Evolutionary conservation across 1,139 yeast genomes (phyloP).

Genomic region (Blastobotrys petasosporus): DNA sequence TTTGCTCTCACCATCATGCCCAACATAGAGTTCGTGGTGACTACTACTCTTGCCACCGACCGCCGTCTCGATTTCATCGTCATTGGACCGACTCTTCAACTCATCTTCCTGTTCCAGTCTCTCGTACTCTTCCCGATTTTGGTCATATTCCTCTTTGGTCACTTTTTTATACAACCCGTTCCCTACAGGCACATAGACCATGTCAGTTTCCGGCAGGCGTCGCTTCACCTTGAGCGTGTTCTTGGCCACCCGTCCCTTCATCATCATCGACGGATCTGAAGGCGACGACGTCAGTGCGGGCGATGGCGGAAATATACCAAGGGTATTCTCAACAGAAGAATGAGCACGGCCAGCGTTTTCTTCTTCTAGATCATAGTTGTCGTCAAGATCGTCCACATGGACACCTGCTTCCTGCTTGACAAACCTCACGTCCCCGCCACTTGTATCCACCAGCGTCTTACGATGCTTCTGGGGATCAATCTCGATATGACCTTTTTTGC

Average conservation of each 20-base stretch:
- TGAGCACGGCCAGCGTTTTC: too few species aligned
- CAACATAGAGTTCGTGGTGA: too few species aligned
- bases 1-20: background rate
- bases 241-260: background rate
- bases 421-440: slow-evolving; percentile 23
- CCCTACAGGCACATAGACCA: slow-evolving; percentile 33
- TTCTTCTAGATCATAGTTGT: background rate
- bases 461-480: slow-evolving; percentile 22
- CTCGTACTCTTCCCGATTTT: slow-evolving; percentile 10
- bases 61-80: background rate
- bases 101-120: background rate
- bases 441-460: slow-evolving; percentile 25
- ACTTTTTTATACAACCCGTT: slow-evolving; percentile 30
- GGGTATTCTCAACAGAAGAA: too few species aligned
- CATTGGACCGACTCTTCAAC: background rate
- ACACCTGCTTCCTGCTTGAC: too few species aligned
- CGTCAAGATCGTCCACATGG: background rate
- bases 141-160: slow-evolving; percentile 10
- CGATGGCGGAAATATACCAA: too few species aligned
- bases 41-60: too few species aligned
- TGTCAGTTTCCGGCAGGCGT: slow-evolving; percentile 18
- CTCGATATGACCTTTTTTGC: slow-evolving; percentile 17
- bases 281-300: background rate
- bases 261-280: background rate
- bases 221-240: slow-evolving; percentile 11